Evolutionary conservation across 345 rosid species (phyloP), one percentile per base, ranked within the genome.

Genomic region (Gossypium arboreum): DNA sequence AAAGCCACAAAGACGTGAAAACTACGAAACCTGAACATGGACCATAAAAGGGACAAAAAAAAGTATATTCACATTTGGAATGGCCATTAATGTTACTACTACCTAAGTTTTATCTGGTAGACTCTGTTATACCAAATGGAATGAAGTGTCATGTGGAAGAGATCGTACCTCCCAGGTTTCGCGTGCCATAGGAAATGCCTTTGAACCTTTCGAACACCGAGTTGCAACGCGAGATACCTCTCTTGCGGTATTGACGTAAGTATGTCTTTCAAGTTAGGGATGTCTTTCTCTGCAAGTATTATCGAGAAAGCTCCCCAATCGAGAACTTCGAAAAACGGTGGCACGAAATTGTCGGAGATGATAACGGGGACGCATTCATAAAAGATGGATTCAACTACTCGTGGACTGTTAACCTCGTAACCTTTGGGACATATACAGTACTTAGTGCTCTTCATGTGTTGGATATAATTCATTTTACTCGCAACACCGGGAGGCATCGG

Each of bases 361-460:
- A 94, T 91, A 59, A 92, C 96, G 1, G 97, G 98, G 13, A 94
- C 91, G 22, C 98, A 94, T 67, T 94, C 97, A 1, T 94, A 94
- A 80, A 92, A 92, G 60, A 94, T 91, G 41, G 97, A 81, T 80
- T 92, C 98, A 0, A 92, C 97, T 18, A 92, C 94, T n/a, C 97
- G 84, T 0, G 97, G 98, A 79, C 98, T 94, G 84, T 94, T 94
- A 68, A 94, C 98, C 74, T 92, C 98, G 1, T 84, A 86, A 4
- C 98, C 98, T 84, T 86, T 92, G 3, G 97, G 98, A 77, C 97
- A 94, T 60, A 94, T 84, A 73, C 98, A 94, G 77, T 83, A 94
- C 84, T 92, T 94, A 86, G 97, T 92, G 79, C 87, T 88, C 82
- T 94, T 92, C 98, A 94, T 94, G 79, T 91, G 86, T 3, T 86